Evolutionary conservation across 495 filamentous ascomycete species (phyloP).

Genomic region (Opeltia flavorubescens): DNA sequence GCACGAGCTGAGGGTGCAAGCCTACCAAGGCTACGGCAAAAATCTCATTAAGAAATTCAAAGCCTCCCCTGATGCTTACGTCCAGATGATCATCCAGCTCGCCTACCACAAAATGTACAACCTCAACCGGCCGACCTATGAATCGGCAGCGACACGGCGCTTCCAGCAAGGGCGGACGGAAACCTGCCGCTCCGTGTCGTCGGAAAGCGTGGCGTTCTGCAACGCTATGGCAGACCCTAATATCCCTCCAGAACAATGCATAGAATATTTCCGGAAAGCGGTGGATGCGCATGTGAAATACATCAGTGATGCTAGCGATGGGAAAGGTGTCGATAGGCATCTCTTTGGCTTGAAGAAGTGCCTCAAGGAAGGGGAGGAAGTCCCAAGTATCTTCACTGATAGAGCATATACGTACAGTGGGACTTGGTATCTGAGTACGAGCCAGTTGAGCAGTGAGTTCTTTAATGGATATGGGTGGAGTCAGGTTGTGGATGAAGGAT

Average conservation of each 20-base stretch:
- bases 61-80: constrained; percentile 93
- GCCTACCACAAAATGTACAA: constrained; percentile 99
- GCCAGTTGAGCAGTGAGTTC: constrained; percentile 86
- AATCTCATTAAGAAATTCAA: constrained; percentile 99
- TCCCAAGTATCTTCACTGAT: constrained; percentile 76
- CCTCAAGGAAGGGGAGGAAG: constrained; percentile 62
- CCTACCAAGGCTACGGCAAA: constrained; percentile 96
- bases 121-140: constrained; percentile 94
- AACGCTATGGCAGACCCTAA: constrained; percentile 60
- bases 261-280: constrained; percentile 67
- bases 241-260: constrained; percentile 44
- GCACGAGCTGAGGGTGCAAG: constrained; percentile 87
- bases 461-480: constrained; percentile 99
- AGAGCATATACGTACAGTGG: constrained; percentile 70
- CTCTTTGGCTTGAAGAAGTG: constrained; percentile 93
- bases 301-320: constrained; percentile 76
- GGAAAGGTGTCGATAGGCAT: constrained; percentile 90
- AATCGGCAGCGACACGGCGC: constrained; percentile 84
- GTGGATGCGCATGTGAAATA: constrained; percentile 75
- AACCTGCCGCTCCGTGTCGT: constrained; percentile 82
- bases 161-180: constrained; percentile 96
- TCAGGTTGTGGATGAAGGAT: constrained; percentile 92
- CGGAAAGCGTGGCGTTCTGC: constrained; percentile 88
- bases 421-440: constrained; percentile 80
- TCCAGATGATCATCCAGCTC: constrained; percentile 97